Evolutionary conservation across 306 rosid species (phyloP), one percentile per base, ranked within the genome.

Genomic region (Abrus precatorius): DNA sequence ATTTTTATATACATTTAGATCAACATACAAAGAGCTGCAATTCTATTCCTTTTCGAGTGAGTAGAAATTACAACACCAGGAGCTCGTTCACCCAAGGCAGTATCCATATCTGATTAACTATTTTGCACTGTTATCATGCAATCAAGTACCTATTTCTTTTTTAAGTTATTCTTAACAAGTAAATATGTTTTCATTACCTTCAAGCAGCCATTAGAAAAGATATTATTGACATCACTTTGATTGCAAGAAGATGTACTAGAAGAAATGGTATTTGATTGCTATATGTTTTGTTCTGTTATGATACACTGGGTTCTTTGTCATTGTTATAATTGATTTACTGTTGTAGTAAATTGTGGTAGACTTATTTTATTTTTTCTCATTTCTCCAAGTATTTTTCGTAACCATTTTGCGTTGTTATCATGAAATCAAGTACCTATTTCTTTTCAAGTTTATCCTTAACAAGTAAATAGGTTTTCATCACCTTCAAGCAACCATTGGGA

Each of bases 241-340:
- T 93, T 85, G 92, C 97, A 27, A 88, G 99, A 91, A 90, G 99
- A 84, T 95, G 99, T 89, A 87, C 94, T 0, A 93, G 98, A 90
- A 86, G 98, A 90, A 91, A 91, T 84, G 98, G 98, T 95, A 90
- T 75, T 74, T 20, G 20, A 20, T 20, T 20, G 20, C 20, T 20
- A 20, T 20, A 20, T 20, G 20, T 20, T 20, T 20, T 20, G 20
- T 20, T 20, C 20, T 20, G 20, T 20, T 20, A 20, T 20, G 20
- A 20, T 20, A 20, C 20, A 20, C 20, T 20, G 20, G 20, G 0
- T 20, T 20, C 20, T 20, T 20, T 20, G 20, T 20, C 20, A 20
- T 20, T 20, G 0, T 20, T 20, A 20, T 20, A 20, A 20, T 0
- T 20, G 20, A 20, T 20, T 20, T 20, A 20, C 0, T 20, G 20